These are phyloP conservation scores for Amphicarpaea edgeworthii DNA, from an alignment of 306 rosid genomes.

Conservation along the genomic window DNA sequence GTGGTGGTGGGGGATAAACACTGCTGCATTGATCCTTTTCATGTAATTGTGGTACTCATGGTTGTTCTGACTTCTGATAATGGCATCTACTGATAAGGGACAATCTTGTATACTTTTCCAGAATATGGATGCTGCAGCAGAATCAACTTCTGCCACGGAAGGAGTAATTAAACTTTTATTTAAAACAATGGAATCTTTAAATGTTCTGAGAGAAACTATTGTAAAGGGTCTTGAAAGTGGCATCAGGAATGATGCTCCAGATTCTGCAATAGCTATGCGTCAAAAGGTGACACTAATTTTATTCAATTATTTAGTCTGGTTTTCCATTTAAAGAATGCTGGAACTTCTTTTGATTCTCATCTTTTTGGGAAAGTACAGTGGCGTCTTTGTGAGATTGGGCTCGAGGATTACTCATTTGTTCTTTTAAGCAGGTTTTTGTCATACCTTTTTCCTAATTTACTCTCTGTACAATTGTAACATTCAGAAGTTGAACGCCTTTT, in stretches of 20 bases:
- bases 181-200: slow-evolving; percentile 85
- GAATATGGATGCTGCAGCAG: slow-evolving; percentile 77
- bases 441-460: slow-evolving; percentile 39
- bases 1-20: not conserved
- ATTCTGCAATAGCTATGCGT: slow-evolving; percentile 95
- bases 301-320: slow-evolving; percentile 35
- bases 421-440: slow-evolving; percentile 84
- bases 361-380: slow-evolving; percentile 66
- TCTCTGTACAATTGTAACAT: slow-evolving; percentile 29
- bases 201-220: slow-evolving; percentile 71
- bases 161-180: slow-evolving; percentile 60
- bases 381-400: slow-evolving; percentile 99
- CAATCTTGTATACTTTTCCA: slow-evolving; percentile 54
- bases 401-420: slow-evolving; percentile 95
- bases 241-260: slow-evolving; percentile 97
- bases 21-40: slow-evolving; percentile 14
- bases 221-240: slow-evolving; percentile 95
- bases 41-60: slow-evolving; percentile 27
- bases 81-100: slow-evolving; percentile 32
- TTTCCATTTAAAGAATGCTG: slow-evolving; percentile 38
- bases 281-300: slow-evolving; percentile 76
- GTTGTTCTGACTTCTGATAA: slow-evolving; percentile 35
- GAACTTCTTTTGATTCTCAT: slow-evolving; percentile 41
- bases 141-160: slow-evolving; percentile 52
- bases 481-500: slow-evolving; percentile 23